Base-by-base conservation (phyloP, 1,284 basidiomycete species). In the Phlebopus sp. region DNA sequence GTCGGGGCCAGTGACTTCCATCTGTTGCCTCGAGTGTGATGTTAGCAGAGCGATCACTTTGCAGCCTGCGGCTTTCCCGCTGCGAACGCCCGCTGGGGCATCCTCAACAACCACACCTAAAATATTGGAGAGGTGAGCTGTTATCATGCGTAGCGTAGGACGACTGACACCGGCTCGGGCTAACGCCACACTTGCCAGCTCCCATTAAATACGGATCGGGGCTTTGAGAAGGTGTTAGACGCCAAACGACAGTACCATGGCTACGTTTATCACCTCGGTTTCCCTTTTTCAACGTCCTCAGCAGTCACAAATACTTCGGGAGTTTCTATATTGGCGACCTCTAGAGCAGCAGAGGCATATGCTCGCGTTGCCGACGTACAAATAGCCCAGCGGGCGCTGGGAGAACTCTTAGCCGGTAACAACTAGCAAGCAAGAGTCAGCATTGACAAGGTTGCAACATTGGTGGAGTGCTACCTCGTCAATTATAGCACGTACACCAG, bases 141-240 rank as follows among this genome's bases (percentile, higher is more conserved):
- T 36, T 31, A 27, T 13, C 14, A 37, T 43, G 25, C 10, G 7
- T 47, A 21, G 34, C 15, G 21, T 17, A 37, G 18, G 15, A 44
- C 23, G 10, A 63, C 75, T 52, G 45, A 80, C 86, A 90, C 32
- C 77, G 77, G 44, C 73, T 66, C 21, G 83, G 79, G 31, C 78
- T 73, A 10, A 83, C 78, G 1, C 79, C 75, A 59, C 79, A 82
- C 50, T 72, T 72, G 59, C 81, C 67, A 18, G 88, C 87, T 11
- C 86, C 88, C 27, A 84, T 73, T 44, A 90, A 69, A 70, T 93
- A 96, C 5, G 92, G 92, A 60, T 93, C 92, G 7, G 92, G 91
- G 69, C 89, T 76, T 66, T 34, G 19, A 37, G 35, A 64, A 60
- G 38, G 70, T 51, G 51, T 77, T 59, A 45, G 68, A 37, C 41